Evolutionary conservation across 257 asterid genomes (phyloP).

Genomic region (Nemophila menziesii): DNA sequence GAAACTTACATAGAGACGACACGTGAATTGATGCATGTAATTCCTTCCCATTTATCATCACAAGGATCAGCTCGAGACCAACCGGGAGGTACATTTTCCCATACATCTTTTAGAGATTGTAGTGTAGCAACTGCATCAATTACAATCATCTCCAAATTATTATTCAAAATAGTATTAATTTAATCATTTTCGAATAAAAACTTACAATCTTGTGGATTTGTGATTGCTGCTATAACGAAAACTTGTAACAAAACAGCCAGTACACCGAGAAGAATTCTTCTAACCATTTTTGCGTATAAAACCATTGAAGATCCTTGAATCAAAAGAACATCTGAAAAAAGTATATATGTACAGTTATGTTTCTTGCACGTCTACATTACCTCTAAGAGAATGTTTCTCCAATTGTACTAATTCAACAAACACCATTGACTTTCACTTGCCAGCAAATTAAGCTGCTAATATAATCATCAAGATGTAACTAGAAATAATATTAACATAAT

Average conservation of each 20-base stretch:
- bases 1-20: slow-evolving; percentile 43
- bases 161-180: neutral
- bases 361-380: neutral
- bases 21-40: slow-evolving; percentile 34
- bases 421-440: neutral
- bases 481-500: no score
- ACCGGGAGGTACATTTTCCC: slow-evolving; percentile 51
- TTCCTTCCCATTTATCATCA: slow-evolving; percentile 56
- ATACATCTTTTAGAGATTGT: slow-evolving; percentile 24
- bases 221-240: slow-evolving; percentile 27
- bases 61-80: slow-evolving; percentile 72
- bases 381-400: neutral
- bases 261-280: slow-evolving; percentile 22
- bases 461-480: neutral
- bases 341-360: neutral
- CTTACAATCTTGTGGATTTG: slow-evolving; percentile 43
- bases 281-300: slow-evolving; percentile 20
- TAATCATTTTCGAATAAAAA: slow-evolving; percentile 4
- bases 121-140: slow-evolving; percentile 38
- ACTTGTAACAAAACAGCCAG: slow-evolving; percentile 28
- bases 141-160: neutral
- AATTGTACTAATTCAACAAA: neutral
- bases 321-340: neutral
- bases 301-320: slow-evolving; percentile 10
- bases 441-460: neutral